These are phyloP conservation scores for Boletus tylopilopsis DNA, from an alignment of 768 basidiomycete genomes.

Conservation along the genomic window DNA sequence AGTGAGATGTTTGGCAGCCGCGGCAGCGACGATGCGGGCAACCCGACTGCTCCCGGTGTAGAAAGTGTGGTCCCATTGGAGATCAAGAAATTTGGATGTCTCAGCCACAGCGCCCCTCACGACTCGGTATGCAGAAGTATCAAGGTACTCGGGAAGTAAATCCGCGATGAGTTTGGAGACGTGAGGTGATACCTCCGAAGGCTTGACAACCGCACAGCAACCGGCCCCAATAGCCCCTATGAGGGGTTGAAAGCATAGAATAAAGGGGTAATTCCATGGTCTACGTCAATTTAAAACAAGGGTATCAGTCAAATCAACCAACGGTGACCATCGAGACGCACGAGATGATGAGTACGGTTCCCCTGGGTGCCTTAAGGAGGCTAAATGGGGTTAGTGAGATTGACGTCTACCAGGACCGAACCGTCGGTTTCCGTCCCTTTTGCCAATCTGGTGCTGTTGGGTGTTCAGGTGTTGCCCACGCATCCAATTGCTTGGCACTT, in stretches of 20 bases:
- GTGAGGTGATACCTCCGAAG: constrained; percentile 53
- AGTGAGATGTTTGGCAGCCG: constrained; percentile 32
- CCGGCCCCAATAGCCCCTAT: constrained; percentile 74
- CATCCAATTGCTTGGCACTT: constrained; percentile 47
- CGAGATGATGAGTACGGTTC: constrained; percentile 59
- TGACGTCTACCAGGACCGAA: background rate
- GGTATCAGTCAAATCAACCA: background rate
- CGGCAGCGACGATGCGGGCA: constrained; percentile 22
- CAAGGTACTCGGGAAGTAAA: constrained; percentile 55
- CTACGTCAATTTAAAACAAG: constrained; percentile 26
- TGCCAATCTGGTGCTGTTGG: constrained; percentile 39
- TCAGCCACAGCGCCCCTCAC: constrained; percentile 47
- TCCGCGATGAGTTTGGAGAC: constrained; percentile 48
- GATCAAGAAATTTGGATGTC: constrained; percentile 30
- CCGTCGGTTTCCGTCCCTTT: constrained; percentile 47
- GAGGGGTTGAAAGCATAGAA: constrained; percentile 53
- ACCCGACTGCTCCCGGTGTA: constrained; percentile 35
- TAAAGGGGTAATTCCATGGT: constrained; percentile 66
- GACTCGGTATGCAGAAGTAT: constrained; percentile 47
- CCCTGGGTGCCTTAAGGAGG: constrained; percentile 55
- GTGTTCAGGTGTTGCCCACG: constrained; percentile 51
- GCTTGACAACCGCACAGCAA: constrained; percentile 63
- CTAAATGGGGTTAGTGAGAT: constrained; percentile 4
- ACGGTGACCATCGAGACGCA: constrained; percentile 30
- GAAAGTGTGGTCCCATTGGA: constrained; percentile 35